Evolutionary conservation across 805 yeast genomes (phyloP).

Genomic region (Zygoascus ofunaensis): DNA sequence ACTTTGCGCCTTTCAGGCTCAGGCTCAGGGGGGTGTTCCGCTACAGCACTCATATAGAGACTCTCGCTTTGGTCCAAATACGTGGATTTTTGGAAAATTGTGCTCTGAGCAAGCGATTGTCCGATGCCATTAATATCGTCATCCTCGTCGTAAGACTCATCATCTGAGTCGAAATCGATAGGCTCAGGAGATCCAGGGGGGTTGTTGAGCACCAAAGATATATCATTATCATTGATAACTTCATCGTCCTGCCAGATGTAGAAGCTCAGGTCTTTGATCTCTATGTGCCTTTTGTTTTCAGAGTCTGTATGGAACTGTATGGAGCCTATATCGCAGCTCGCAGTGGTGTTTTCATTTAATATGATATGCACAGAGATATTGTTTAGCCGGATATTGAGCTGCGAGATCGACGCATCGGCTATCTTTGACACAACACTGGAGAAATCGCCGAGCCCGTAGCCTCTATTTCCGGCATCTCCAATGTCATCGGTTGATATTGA

Average conservation of each 20-base stretch:
- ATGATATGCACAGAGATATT: constrained; percentile 14
- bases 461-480: constrained; percentile 15
- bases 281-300: constrained; percentile 4
- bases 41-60: constrained; percentile 74
- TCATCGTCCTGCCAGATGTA: constrained; percentile 1
- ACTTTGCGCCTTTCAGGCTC: not conserved
- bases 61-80: constrained; percentile 45
- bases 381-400: constrained; percentile 20
- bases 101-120: constrained; percentile 32
- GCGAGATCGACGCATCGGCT: constrained; percentile 32
- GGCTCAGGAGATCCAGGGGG: not conserved
- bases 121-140: not conserved
- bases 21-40: constrained; percentile 20
- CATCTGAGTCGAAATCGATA: not conserved
- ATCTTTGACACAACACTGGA: constrained; percentile 23
- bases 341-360: constrained; percentile 15
- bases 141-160: too few relatives aligned
- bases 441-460: constrained; percentile 27
- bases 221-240: not conserved
- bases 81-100: constrained; percentile 50
- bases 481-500: constrained; percentile 6
- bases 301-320: constrained; percentile 6
- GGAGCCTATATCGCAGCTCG: constrained; percentile 3
- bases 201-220: not conserved
- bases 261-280: constrained; percentile 4